Evolutionary conservation across 1,139 yeast species (phyloP).

Genomic region (Scheffersomyces stambukii): DNA sequence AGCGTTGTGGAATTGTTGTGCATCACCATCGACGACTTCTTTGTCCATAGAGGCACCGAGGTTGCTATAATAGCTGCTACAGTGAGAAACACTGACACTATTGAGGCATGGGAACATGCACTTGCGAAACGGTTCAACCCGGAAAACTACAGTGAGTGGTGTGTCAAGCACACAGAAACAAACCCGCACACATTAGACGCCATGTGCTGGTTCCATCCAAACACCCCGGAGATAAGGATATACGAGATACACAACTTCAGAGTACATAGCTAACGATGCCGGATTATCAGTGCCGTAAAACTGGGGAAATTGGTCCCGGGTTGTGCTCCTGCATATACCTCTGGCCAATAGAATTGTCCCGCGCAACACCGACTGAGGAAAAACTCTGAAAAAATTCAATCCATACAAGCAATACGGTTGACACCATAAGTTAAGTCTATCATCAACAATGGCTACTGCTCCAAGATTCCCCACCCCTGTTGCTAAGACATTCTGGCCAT

Average conservation of each 20-base stretch:
- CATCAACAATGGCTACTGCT: constrained; percentile 11
- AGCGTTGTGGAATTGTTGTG: constrained; percentile 55
- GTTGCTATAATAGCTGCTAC: constrained; percentile 67
- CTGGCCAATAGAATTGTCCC: neutral
- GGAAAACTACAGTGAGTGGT: no score
- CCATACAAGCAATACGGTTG: neutral
- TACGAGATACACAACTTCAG: constrained; percentile 17
- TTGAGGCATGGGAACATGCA: constrained; percentile 46
- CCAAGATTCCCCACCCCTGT: constrained; percentile 44
- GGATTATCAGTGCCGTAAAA: no score
- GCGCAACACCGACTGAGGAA: neutral
- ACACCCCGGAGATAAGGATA: constrained; percentile 41
- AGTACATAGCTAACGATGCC: no score
- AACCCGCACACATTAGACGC: constrained; percentile 17
- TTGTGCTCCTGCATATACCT: neutral
- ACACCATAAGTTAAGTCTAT: neutral
- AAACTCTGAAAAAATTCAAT: neutral
- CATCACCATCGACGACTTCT: constrained; percentile 40
- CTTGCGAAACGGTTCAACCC: constrained; percentile 27
- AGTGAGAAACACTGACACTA: constrained; percentile 59
- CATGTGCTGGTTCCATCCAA: constrained; percentile 26
- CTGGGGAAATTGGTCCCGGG: no score
- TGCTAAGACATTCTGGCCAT: constrained; percentile 47
- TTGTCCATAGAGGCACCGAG: constrained; percentile 23
- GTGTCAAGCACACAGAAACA: constrained; percentile 13